These are phyloP conservation scores for Haplosporangium sp. DNA, from an alignment of 371 early-diverging fungal genomes.

Conservation along the genomic window DNA sequence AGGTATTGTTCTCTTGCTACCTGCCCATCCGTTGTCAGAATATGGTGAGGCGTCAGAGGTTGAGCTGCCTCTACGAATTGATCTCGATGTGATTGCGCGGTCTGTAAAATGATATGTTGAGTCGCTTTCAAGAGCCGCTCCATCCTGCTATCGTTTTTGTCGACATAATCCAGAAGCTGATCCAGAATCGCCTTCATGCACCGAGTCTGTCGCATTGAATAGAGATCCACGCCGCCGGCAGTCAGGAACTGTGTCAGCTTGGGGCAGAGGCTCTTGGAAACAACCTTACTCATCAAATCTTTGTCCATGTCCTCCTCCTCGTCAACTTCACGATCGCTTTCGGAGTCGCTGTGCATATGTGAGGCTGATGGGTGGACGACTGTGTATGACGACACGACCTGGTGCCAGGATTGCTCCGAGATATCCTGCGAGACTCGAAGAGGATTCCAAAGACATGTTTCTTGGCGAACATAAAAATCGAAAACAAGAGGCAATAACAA, in stretches of 20 bases:
- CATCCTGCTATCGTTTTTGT: conserved; percentile 48
- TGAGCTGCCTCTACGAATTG: conserved; percentile 51
- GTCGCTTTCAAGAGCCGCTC: conserved; percentile 34
- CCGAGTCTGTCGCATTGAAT: conserved; percentile 35
- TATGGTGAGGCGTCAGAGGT: conserved; percentile 44
- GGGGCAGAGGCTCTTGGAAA: conserved; percentile 57
- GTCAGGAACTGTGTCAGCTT: conserved; percentile 35
- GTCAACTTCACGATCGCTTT: conserved; percentile 50
- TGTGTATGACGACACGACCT: conserved; percentile 30
- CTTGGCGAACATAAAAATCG: conserved; percentile 75
- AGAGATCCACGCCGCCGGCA: conserved; percentile 41
- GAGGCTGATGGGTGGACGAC: conserved; percentile 24
- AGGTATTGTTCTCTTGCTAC: conserved; percentile 38
- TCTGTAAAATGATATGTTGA: conserved; percentile 18
- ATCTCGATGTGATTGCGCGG: conserved; percentile 31
- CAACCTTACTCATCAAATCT: conserved; percentile 66
- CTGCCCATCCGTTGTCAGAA: conserved; percentile 28
- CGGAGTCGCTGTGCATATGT: conserved; percentile 32
- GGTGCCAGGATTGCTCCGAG: conserved; percentile 47
- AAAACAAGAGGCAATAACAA: conserved; percentile 76
- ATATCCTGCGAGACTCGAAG: conserved; percentile 63
- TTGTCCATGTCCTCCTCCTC: conserved; percentile 67
- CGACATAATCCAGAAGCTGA: conserved; percentile 52
- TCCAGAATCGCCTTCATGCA: conserved; percentile 42
- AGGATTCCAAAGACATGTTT: conserved; percentile 72